A percentile compares a stretch with the other conserved stretches of the same genome.
These are phyloP conservation scores for Colletotrichum filicis DNA, from an alignment of 2,329 filamentous ascomycete species.

Conservation along the genomic window DNA sequence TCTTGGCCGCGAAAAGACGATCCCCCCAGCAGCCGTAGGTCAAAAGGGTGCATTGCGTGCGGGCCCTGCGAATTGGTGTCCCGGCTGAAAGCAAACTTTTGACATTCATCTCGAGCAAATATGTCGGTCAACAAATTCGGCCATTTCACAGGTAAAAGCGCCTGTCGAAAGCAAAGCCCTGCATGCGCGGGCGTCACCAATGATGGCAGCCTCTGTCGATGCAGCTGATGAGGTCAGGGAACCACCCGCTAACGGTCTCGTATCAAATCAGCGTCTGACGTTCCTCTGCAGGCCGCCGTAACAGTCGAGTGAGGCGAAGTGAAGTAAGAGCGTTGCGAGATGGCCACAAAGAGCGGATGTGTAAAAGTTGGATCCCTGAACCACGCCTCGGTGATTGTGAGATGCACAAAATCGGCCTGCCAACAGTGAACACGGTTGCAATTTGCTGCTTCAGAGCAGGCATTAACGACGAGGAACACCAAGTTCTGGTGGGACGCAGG, in stretches of 20 bases:
- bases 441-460: conserved; percentile 7
- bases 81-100: conserved; percentile 24
- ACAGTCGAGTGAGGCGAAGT: conserved; percentile 17
- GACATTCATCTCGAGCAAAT: conserved; percentile 13
- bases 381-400: conserved; percentile 5
- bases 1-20: neutral
- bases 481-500: conserved; percentile 23
- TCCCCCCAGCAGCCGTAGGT: conserved; percentile 14
- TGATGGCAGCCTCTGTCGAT: conserved; percentile 14
- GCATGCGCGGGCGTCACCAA: conserved; percentile 19
- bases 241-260: conserved; percentile 12
- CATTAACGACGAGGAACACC: neutral
- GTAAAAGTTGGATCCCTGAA: conserved; percentile 16
- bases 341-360: neutral
- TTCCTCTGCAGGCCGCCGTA: conserved; percentile 30
- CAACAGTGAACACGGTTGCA: neutral
- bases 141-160: conserved; percentile 22
- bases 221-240: conserved; percentile 32
- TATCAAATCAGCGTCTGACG: conserved; percentile 31
- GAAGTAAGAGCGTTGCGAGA: conserved; percentile 2
- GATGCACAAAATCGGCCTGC: conserved; percentile 7
- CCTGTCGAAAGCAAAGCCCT: conserved; percentile 21
- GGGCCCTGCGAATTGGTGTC: conserved; percentile 16
- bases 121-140: conserved; percentile 31
- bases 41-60: conserved; percentile 13